A percentile compares a stretch with the other conserved stretches of the same genome.
phyloP scores from a whole-genome alignment of 495 filamentous ascomycete genomes.

The Aspergillus conjunctus region DNA sequence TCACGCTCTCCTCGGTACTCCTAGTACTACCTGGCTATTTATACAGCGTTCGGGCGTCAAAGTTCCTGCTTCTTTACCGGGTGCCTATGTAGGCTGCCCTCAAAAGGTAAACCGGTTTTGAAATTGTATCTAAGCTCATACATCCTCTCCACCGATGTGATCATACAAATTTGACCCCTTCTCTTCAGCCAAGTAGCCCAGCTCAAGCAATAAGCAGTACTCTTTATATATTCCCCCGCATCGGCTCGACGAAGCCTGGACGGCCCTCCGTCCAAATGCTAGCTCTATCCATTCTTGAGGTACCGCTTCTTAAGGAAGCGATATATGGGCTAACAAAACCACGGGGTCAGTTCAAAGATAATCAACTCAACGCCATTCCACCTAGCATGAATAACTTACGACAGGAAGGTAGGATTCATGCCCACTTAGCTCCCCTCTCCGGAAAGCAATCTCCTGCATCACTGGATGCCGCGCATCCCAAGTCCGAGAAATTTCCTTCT shows the following conservation, averaged over 20 bases:
- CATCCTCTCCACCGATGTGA: not conserved
- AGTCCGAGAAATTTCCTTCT: slow-evolving; percentile 1
- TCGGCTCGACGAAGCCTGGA: not conserved
- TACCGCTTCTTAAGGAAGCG: slow-evolving; percentile 2
- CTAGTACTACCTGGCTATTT: not conserved
- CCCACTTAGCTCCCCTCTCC: not conserved
- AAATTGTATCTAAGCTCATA: not conserved
- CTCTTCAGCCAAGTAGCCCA: not conserved
- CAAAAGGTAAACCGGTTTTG: not conserved
- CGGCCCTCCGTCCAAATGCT: not conserved
- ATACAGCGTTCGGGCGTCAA: not conserved
- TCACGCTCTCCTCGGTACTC: not conserved
- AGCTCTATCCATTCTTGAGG: slow-evolving; percentile 3
- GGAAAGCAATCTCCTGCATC: slow-evolving; percentile 1
- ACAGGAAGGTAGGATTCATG: not conserved
- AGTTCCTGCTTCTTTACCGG: not conserved
- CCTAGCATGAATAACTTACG: not conserved
- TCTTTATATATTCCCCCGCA: not conserved
- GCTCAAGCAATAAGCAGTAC: not conserved
- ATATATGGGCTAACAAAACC: not conserved
- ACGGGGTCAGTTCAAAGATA: slow-evolving; percentile 1
- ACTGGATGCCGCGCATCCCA: slow-evolving; percentile 2
- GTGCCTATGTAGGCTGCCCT: not conserved
- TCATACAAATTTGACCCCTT: not conserved
- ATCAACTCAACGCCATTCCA: not conserved